phyloP scores from a whole-genome alignment of 1,284 basidiomycete genomes.

The Mrakiaceae sp. region DNA sequence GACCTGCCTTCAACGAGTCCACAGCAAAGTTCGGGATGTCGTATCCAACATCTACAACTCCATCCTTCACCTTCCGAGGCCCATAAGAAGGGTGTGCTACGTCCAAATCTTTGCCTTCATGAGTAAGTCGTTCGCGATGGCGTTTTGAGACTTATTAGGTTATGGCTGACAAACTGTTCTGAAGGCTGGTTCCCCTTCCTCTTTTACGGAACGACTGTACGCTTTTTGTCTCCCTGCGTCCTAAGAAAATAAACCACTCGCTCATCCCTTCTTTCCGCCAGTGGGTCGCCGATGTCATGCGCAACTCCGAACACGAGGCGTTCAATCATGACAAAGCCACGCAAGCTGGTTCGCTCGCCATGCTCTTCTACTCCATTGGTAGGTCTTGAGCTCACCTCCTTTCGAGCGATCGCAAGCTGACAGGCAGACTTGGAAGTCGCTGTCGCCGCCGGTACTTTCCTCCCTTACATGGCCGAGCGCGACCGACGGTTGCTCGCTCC shows the following conservation, averaged over 20 bases:
- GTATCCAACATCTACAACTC: conserved; percentile 63
- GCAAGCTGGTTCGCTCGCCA: conserved; percentile 13
- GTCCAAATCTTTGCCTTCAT: conserved; percentile 85
- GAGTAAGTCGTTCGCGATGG: conserved; percentile 42
- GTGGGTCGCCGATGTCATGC: conserved; percentile 16
- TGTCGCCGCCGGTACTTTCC: conserved; percentile 63
- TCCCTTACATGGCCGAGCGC: conserved; percentile 70
- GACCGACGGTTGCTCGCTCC: conserved; percentile 62
- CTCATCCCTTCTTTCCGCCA: not conserved
- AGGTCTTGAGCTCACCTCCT: conserved; percentile 25
- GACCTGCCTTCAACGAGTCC: not conserved
- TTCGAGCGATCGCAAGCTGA: conserved; percentile 23
- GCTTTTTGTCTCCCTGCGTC: not conserved
- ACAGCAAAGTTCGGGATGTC: conserved; percentile 42
- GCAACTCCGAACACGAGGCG: not conserved
- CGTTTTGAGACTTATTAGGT: conserved; percentile 5
- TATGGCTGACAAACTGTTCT: not conserved
- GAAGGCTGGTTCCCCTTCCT: conserved; percentile 70
- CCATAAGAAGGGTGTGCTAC: conserved; percentile 76
- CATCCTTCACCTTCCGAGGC: conserved; percentile 60
- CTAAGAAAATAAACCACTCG: not conserved
- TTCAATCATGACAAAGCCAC: not conserved
- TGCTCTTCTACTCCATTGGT: conserved; percentile 26
- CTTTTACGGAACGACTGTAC: conserved; percentile 49
- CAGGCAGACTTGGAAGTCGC: conserved; percentile 47